phyloP scores from a whole-genome alignment of 768 basidiomycete species.

The Psilocybe azurescens region DNA sequence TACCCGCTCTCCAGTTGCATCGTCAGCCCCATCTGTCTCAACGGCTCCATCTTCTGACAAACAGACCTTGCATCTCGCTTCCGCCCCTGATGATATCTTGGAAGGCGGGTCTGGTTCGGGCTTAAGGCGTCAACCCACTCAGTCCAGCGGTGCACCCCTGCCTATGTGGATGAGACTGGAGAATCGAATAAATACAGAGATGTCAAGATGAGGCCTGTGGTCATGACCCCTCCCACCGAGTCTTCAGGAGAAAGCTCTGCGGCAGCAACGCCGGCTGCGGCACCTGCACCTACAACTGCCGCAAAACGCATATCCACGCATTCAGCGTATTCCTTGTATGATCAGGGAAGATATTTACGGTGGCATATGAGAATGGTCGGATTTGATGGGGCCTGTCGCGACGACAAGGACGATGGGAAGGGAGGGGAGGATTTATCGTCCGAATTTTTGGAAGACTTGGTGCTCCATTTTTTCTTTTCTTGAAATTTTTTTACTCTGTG shows the following conservation, averaged over 20 bases:
- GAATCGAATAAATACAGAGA: constrained; percentile 24
- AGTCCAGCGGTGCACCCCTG: constrained; percentile 29
- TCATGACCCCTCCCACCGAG: constrained; percentile 13
- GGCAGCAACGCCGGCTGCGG: not conserved
- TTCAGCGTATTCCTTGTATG: constrained; percentile 24
- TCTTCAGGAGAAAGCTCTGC: not conserved
- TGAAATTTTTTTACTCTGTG: not conserved
- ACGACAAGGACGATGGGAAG: not conserved
- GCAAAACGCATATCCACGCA: constrained; percentile 16
- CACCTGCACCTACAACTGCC: not conserved
- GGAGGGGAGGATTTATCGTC: not conserved
- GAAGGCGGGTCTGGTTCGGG: not conserved
- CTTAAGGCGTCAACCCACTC: constrained; percentile 19
- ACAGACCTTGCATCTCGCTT: constrained; percentile 7
- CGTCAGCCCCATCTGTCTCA: constrained; percentile 8
- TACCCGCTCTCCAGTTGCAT: constrained; percentile 11
- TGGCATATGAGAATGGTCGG: constrained; percentile 22
- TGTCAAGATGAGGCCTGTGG: constrained; percentile 22
- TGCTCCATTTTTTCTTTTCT: constrained; percentile 1
- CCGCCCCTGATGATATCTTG: not conserved
- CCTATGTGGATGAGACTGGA: constrained; percentile 25
- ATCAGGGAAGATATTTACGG: constrained; percentile 29
- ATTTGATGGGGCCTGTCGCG: not conserved
- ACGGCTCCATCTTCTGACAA: constrained; percentile 6
- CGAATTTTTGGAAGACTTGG: constrained; percentile 9